A percentile compares a stretch with the other conserved stretches of the same genome.
phyloP scores from a whole-genome alignment of 495 filamentous ascomycete species.

The Cercophora sp. region DNA sequence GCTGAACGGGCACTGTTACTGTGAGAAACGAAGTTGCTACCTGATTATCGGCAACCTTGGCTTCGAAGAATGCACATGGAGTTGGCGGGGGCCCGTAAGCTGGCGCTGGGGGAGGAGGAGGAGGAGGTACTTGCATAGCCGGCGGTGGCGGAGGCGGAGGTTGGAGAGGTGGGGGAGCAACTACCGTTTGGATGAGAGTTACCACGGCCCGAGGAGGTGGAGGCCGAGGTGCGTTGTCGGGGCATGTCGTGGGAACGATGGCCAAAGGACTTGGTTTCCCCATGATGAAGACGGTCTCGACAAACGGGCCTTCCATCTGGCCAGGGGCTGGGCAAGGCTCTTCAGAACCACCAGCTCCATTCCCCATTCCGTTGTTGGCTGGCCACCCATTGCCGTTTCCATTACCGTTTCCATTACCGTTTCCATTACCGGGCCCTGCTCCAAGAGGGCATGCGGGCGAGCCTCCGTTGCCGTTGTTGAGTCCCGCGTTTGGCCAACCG shows the following conservation, averaged over 20 bases:
- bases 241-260: slow-evolving; percentile 6
- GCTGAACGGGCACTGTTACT: slow-evolving; percentile 12
- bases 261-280: slow-evolving; percentile 6
- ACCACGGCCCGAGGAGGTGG: background rate
- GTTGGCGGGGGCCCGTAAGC: slow-evolving; percentile 12
- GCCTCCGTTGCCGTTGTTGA: background rate
- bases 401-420: slow-evolving; percentile 7
- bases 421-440: background rate
- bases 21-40: slow-evolving; percentile 17
- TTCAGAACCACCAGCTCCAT: background rate
- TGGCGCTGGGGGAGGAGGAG: slow-evolving; percentile 8
- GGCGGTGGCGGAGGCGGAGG: slow-evolving; percentile 10
- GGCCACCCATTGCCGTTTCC: slow-evolving; percentile 5
- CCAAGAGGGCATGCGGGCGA: background rate
- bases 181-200: background rate
- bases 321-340: background rate
- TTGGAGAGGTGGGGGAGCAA: slow-evolving; percentile 3
- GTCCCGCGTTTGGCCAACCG: background rate
- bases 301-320: slow-evolving; percentile 10
- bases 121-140: no score
- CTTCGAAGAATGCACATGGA: slow-evolving; percentile 11
- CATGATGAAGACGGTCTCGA: slow-evolving; percentile 10
- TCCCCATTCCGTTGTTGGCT: background rate
- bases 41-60: slow-evolving; percentile 1
- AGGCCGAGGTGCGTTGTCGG: slow-evolving; percentile 4